Percentiles rank a stretch among this genome's conserved stretches.
Conservation (phyloP, 352 stramenopile species). For the Pythium utonaiense region DNA sequence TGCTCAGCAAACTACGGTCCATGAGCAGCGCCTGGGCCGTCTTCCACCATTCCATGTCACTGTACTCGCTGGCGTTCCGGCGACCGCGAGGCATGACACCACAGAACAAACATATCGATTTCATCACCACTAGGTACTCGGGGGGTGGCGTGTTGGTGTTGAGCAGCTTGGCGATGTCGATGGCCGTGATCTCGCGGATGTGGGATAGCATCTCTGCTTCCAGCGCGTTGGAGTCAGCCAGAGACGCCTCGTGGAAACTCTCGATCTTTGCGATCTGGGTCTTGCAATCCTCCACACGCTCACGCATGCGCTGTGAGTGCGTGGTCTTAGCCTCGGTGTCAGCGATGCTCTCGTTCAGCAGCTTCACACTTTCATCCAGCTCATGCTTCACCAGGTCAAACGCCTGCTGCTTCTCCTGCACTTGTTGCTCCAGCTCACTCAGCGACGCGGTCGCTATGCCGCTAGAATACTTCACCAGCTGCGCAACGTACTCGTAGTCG, state of each 20-base stretch:
- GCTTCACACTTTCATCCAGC: slow-evolving; percentile 39
- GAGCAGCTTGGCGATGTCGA: slow-evolving; percentile 65
- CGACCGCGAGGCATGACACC: slow-evolving; percentile 51
- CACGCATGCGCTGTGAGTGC: slow-evolving; percentile 33
- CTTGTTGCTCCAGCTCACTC: slow-evolving; percentile 5
- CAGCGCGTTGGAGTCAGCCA: slow-evolving; percentile 46
- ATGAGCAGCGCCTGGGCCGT: slow-evolving; percentile 74
- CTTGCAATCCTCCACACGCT: slow-evolving; percentile 53
- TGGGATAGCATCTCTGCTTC: slow-evolving; percentile 58
- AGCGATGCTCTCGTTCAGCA: slow-evolving; percentile 69
- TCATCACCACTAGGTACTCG: slow-evolving; percentile 57
- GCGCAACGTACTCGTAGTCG: slow-evolving; percentile 55
- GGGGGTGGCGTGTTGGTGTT: slow-evolving; percentile 52
- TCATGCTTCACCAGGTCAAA: slow-evolving; percentile 20
- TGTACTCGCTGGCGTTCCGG: slow-evolving; percentile 61
- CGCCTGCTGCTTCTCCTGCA: slow-evolving; percentile 22
- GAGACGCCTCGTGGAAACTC: slow-evolving; percentile 39
- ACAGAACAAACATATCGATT: slow-evolving; percentile 70
- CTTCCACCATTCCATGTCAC: slow-evolving; percentile 78
- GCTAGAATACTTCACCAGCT: slow-evolving; percentile 37
- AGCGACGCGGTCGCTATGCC: slow-evolving; percentile 7
- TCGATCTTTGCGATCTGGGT: slow-evolving; percentile 52
- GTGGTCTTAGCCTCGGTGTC: slow-evolving; percentile 67
- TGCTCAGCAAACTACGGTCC: slow-evolving; percentile 63
- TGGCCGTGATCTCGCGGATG: slow-evolving; percentile 67